A percentile compares a stretch with the other conserved stretches of the same genome.
Evolutionary conservation across 306 rosid species (phyloP).

Genomic region (Vigna radiata): DNA sequence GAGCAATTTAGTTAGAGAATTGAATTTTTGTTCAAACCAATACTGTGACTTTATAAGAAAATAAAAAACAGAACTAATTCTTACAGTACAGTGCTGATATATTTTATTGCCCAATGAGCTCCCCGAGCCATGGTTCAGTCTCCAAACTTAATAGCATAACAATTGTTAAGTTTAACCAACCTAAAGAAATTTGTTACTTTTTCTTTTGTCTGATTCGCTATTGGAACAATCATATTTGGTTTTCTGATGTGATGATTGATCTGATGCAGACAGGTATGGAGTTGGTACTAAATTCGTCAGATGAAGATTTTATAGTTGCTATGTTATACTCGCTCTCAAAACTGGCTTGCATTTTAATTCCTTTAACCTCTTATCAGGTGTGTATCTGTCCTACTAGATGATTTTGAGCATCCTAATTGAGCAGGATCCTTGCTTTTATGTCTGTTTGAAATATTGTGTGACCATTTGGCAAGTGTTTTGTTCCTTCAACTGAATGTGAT

Average conservation of each 20-base stretch:
- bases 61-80: constrained; percentile 5
- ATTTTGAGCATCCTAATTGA: constrained; percentile 14
- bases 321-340: constrained; percentile 80
- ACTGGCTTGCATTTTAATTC: constrained; percentile 60
- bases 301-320: constrained; percentile 61
- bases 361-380: constrained; percentile 70
- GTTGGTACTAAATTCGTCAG: constrained; percentile 55
- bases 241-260: constrained; percentile 34
- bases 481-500: not conserved
- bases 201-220: not conserved
- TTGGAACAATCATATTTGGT: not conserved
- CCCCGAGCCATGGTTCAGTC: not conserved
- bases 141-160: constrained; percentile 23
- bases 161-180: not conserved
- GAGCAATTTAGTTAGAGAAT: not conserved
- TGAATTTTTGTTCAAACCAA: constrained; percentile 7
- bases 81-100: not conserved
- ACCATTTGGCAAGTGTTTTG: not conserved
- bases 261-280: constrained; percentile 67
- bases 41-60: not conserved
- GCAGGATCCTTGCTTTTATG: constrained; percentile 19
- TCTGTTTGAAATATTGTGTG: constrained; percentile 18
- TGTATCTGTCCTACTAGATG: constrained; percentile 35
- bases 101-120: not conserved
- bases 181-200: not conserved